Evolutionary conservation across 2,329 filamentous ascomycete species (phyloP).

Genomic region (Phaeosphaeria sp.): DNA sequence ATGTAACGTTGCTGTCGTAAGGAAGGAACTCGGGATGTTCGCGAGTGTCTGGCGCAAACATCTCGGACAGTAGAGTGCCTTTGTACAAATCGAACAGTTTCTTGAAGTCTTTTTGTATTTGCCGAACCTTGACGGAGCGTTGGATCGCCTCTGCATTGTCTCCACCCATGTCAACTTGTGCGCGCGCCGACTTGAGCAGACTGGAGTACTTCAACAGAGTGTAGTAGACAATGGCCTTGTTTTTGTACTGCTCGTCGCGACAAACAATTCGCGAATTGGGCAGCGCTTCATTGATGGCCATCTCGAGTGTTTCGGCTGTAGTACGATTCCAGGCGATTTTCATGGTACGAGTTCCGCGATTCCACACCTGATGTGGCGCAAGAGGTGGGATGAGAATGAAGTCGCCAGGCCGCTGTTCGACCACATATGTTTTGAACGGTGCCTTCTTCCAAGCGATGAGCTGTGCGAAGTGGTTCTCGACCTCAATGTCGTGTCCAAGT

Average conservation of each 20-base stretch:
- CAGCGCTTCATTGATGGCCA: slow-evolving; percentile 85
- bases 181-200: slow-evolving; percentile 64
- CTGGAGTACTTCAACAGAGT: slow-evolving; percentile 79
- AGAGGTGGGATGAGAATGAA: slow-evolving; percentile 92
- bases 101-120: slow-evolving; percentile 83
- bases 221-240: slow-evolving; percentile 93
- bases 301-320: slow-evolving; percentile 85
- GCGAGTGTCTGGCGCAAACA: slow-evolving; percentile 72
- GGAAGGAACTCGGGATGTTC: slow-evolving; percentile 78
- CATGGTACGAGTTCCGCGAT: slow-evolving; percentile 91
- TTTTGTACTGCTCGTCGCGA: slow-evolving; percentile 98
- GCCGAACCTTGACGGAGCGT: slow-evolving; percentile 62
- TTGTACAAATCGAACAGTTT: slow-evolving; percentile 80
- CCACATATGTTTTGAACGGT: slow-evolving; percentile 89
- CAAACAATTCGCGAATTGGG: slow-evolving; percentile 90
- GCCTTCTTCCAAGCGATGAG: slow-evolving; percentile 95
- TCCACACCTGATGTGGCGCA: slow-evolving; percentile 98
- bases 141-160: slow-evolving; percentile 47
- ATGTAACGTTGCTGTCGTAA: slow-evolving; percentile 91
- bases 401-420: slow-evolving; percentile 88
- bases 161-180: slow-evolving; percentile 56
- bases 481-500: slow-evolving; percentile 93
- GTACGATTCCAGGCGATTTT: slow-evolving; percentile 99
- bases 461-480: slow-evolving; percentile 96
- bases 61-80: slow-evolving; percentile 81